Base-by-base conservation (phyloP, 2,329 filamentous ascomycete genomes). In the Penicillium concentricum region DNA sequence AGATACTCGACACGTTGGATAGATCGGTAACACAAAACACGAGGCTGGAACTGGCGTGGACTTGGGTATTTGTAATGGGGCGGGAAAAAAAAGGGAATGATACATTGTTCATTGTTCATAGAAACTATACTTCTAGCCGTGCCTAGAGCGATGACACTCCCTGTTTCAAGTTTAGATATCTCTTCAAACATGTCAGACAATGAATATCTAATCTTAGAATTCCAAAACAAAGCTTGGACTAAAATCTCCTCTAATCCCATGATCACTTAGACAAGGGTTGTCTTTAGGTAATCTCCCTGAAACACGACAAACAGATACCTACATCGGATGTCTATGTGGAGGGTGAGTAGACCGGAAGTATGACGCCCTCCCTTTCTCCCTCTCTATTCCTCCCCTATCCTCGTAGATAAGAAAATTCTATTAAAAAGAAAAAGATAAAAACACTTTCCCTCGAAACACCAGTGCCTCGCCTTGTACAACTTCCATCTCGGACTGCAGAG, bases 21-120 rank as follows among this genome's bases (percentile, higher is more conserved):
- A 54, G 37, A 53, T 30, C 24, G 28, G 56, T 58, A 32, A 35
- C 26, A 58, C 56, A 46, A 50, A 51, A 55, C 56, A 58, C 51
- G 56, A 44, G 51, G 50, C 54, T 34, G 16, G 39, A 55, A 45
- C 16, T 43, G n/a, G 28, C n/a, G 32, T 30, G 28, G 43, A 7
- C 16, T 18, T 22, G 10, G 10, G 0, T 7, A 26, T 44, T 43
- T 13, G 20, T 22, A 34, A 51, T 20, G 13, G 28, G 26, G 7
- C 24, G 34, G n/a, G n/a, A n/a, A n/a, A n/a, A n/a, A 13, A 20
- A 54, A 20, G 1, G 28, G 7, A 37, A 28, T 20, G 13, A 18
- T 26, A 26, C 38, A 43, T 35, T 37, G 48, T 34, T 26, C n/a
- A 47, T 45, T 44, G 30, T 28, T 32, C 4, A 32, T 13, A 15